Conservation (phyloP, 306 rosid species). For the Gastrolobium bilobum region DNA sequence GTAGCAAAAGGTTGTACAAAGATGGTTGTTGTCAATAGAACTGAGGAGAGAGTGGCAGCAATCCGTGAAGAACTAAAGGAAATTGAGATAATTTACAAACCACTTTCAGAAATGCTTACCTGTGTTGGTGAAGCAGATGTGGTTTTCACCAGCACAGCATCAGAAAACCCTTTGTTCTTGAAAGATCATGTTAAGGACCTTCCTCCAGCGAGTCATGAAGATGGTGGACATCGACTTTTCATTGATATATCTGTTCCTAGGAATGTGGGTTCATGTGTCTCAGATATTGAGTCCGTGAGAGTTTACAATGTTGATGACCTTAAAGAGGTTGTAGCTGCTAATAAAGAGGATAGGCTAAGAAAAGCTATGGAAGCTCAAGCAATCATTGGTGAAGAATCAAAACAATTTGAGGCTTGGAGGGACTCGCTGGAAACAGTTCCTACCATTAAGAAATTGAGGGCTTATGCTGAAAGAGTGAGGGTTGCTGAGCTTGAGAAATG, state of each 20-base stretch:
- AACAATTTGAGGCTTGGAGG: constrained; percentile 97
- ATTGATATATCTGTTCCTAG: constrained; percentile 96
- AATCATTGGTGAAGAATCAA: constrained; percentile 86
- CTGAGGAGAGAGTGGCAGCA: constrained; percentile 84
- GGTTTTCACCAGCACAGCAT: constrained; percentile 93
- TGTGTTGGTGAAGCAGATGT: constrained; percentile 85
- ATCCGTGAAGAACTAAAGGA: constrained; percentile 74
- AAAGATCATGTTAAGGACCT: constrained; percentile 81
- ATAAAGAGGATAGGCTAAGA: constrained; percentile 89
- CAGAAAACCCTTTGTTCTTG: constrained; percentile 82
- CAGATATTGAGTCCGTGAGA: constrained; percentile 65
- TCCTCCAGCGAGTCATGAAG: constrained; percentile 65
- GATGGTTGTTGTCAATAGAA: constrained; percentile 93
- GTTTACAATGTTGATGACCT: constrained; percentile 96
- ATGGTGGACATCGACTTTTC: constrained; percentile 71
- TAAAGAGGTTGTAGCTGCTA: constrained; percentile 98
- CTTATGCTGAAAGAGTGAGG: constrained; percentile 96
- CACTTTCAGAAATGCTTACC: constrained; percentile 80
- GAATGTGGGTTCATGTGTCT: constrained; percentile 86
- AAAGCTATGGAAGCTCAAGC: constrained; percentile 99
- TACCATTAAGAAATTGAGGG: constrained; percentile 94
- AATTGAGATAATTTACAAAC: constrained; percentile 83
- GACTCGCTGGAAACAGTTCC: constrained; percentile 99
- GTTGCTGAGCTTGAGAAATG: constrained; percentile 92
- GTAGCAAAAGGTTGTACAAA: constrained; percentile 89